Conservation (phyloP, 2,329 filamentous ascomycete species). For the Fusarium sp. region DNA sequence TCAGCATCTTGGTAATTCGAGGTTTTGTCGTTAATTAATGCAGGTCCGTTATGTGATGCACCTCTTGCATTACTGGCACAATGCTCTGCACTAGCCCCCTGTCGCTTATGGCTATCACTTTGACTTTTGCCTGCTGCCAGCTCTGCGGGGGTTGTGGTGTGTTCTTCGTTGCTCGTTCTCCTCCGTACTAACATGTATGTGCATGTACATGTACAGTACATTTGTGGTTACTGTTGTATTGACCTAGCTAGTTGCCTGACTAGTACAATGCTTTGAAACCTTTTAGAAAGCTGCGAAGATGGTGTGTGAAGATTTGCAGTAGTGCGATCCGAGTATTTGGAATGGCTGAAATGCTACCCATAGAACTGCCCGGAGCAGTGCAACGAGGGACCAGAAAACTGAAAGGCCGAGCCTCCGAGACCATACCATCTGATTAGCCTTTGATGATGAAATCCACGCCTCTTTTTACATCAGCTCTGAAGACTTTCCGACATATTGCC, state of each 20-base stretch:
- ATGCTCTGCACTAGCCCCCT: neutral
- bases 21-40: too few species aligned
- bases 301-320: neutral
- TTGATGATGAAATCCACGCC: too few species aligned
- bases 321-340: neutral
- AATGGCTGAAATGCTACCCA: neutral
- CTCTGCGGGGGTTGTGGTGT: neutral
- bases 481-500: too few species aligned
- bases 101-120: neutral
- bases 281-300: neutral
- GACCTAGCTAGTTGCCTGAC: too few species aligned
- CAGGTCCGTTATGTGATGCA: neutral
- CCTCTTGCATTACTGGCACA: neutral
- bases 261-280: neutral
- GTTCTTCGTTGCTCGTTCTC: accelerated
- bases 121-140: neutral
- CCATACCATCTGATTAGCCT: too few species aligned
- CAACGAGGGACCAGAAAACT: neutral
- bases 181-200: neutral
- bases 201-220: too few species aligned
- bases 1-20: too few species aligned
- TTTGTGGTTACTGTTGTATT: too few species aligned
- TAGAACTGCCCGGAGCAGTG: neutral
- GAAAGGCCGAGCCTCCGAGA: neutral
- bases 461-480: too few species aligned